Base-by-base conservation (phyloP, 192 early-diverging fungal species). In the Rhizophlyctis rosea region DNA sequence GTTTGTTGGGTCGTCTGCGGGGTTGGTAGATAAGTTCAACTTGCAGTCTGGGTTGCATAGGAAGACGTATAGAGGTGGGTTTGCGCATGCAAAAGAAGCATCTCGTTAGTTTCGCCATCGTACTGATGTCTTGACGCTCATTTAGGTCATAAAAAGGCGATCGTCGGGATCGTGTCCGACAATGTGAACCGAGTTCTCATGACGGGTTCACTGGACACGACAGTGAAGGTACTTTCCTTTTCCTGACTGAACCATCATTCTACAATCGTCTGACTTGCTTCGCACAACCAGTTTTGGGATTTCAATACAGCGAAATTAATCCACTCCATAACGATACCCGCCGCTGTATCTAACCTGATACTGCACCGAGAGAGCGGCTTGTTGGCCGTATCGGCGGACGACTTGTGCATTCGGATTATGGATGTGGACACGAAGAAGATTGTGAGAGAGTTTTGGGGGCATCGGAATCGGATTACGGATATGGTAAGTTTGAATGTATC, bases 1-100 rank as follows among this genome's bases (percentile, higher is more conserved):
- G 4, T 88, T 95, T 63, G 75, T 95, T 3, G 97, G 95, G 2
- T 82, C 86, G 27, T 69, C 83, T 5, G 68, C 71, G 31, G 97
- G 97, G 50, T 58, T 64, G 11, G 80, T 98, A 36, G 93, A 93
- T 50, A 88, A 91, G 86, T 92, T 83, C 83, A 98, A 95, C 78
- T 86, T 99, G 87, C 97, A 99, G 62, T 96, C 93, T 25, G 95
- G 95, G 5, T 50, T 87, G 36, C 73, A 81, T 32, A 85, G 91
- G 33, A 86, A 83, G 53, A 76, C 85, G 32, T 96, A 91, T 68
- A 64, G 59, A 4, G 82, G 76, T 16, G 9, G 23, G 25, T 2
- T 23, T 30, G 64, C 32, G 39, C 9, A 44, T 44, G 39, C 9
- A 44, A 18, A 44, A 44, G 9, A 44, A 44, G 39, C 39, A 13